Conservation (phyloP, 257 asterid genomes). For the Solanum paucissectum region DNA sequence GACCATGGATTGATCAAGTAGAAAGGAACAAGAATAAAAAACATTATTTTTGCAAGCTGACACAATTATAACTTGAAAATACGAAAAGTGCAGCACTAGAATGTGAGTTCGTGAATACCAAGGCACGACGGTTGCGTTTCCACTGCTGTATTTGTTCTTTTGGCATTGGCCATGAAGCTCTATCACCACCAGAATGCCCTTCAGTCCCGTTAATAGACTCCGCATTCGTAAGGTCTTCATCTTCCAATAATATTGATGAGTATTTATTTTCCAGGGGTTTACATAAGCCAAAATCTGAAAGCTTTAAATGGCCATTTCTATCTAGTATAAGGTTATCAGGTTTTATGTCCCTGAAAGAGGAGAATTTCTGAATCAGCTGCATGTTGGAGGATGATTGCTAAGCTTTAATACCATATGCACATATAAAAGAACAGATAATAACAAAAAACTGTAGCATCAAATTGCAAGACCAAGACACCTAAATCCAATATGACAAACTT, state of each 20-base stretch:
- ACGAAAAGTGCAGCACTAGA: neutral
- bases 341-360: slow-evolving; percentile 69
- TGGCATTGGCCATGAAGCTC: slow-evolving; percentile 91
- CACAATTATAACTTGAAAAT: neutral
- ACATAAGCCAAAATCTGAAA: slow-evolving; percentile 79
- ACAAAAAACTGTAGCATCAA: neutral
- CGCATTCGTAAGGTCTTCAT: slow-evolving; percentile 47
- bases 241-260: slow-evolving; percentile 71
- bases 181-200: slow-evolving; percentile 14
- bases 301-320: slow-evolving; percentile 84
- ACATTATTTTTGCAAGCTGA: neutral
- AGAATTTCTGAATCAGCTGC: slow-evolving; percentile 3
- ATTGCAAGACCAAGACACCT: neutral
- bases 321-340: slow-evolving; percentile 93
- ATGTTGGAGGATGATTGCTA: slow-evolving; percentile 34
- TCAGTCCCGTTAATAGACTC: slow-evolving; percentile 39
- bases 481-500: neutral
- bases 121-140: slow-evolving; percentile 92
- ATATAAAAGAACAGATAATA: neutral
- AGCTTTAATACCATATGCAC: neutral
- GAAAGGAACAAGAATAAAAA: neutral
- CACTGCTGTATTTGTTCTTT: slow-evolving; percentile 90
- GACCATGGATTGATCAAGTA: neutral
- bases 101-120: slow-evolving; percentile 29
- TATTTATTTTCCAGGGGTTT: slow-evolving; percentile 56